Base-by-base conservation (phyloP, 305 asterid species). In the Vinca major region DNA sequence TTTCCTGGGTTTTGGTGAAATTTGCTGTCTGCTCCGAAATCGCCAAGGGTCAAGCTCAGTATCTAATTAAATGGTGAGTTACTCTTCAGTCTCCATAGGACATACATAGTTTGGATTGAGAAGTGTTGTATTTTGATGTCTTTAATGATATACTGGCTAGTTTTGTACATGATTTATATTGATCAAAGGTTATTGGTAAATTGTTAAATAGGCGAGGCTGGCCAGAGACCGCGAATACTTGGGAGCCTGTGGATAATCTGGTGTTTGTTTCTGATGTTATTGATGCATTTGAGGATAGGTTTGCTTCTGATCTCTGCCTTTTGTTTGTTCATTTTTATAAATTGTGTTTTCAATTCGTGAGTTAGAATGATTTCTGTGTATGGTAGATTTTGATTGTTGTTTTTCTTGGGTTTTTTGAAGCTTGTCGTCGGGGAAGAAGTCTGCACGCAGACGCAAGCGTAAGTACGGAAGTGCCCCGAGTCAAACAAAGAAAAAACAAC, bases 211-310 rank as follows among this genome's bases (percentile, higher is more conserved):
- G 99, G 99, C 92, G 95, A 66, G 99, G 91, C 66, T 93, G 99
- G 99, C 86, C 99, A 4, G 99, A 89, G 83, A 85, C 90, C 0
- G 90, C 79, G 2, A 93, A 90, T 70, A 90, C 99, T 6, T 93
- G 99, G 99, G 99, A 93, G 84, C 99, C 99, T n/a, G 67, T 83
- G 67, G 85, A 80, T 55, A 93, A 93, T 81, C 80, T 93, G 72
- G 19, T 77, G 76, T 86, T 84, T 66, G 80, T 85, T 74, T 77
- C 86, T 0, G 96, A 90, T 83, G 68, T 93, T 60, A 84, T 93
- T 51, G 97, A 90, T 58, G 81, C 89, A 49, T 93, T 82, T 73
- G 97, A 93, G 77, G 92, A 88, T 62, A 93, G 97, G 99, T 91
- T 43, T 62, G 7, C 71, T 53, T 36, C 68, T 66, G 57, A 20